Percentiles rank a stretch among this genome's conserved stretches.
Evolutionary conservation across 192 early-diverging fungal genomes (phyloP).

Genomic region (Cetraspora pellucida): DNA sequence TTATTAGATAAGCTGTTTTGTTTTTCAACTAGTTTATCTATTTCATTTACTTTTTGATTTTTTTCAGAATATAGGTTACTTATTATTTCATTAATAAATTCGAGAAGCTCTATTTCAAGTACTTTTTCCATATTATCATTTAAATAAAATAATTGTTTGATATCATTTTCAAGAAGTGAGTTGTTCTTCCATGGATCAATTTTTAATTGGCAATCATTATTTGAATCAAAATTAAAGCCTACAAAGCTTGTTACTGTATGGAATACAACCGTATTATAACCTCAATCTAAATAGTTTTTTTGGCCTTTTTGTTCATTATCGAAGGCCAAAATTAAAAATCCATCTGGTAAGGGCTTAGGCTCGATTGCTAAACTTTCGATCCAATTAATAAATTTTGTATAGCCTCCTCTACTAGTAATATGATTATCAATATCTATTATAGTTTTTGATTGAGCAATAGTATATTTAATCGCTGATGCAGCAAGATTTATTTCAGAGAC

Average conservation of each 20-base stretch:
- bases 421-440: constrained; percentile 10
- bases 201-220: background rate
- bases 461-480: constrained; percentile 15
- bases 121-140: background rate
- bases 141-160: constrained; percentile 10
- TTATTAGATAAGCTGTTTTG: background rate
- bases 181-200: background rate
- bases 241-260: constrained; percentile 17
- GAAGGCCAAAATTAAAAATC: constrained; percentile 18
- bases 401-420: constrained; percentile 1
- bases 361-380: background rate
- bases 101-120: background rate
- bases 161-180: background rate
- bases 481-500: background rate
- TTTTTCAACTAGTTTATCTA: background rate
- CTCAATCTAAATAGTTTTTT: constrained; percentile 11
- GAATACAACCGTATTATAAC: background rate
- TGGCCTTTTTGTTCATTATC: constrained; percentile 19
- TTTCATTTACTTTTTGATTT: background rate
- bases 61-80: background rate
- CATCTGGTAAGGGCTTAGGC: background rate
- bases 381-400: background rate
- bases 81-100: background rate
- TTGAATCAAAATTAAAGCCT: background rate
- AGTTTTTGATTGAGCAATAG: background rate